These are phyloP conservation scores for Mytilinidion resinicola DNA, from an alignment of 495 filamentous ascomycete species.

Conservation along the genomic window DNA sequence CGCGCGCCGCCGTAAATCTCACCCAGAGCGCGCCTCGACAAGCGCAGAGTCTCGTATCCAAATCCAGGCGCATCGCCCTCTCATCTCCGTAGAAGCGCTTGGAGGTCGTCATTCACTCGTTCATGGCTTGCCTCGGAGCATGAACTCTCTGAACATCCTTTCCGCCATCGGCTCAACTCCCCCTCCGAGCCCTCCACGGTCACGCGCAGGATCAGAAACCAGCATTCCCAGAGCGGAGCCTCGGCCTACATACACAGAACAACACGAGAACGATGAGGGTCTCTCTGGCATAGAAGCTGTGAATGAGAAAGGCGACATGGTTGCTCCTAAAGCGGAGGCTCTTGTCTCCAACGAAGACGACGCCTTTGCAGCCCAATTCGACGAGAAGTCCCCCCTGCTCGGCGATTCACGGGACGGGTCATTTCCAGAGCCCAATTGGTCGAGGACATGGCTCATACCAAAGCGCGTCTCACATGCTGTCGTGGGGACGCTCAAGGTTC, in stretches of 20 bases:
- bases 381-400: constrained; percentile 67
- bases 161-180: constrained; percentile 65
- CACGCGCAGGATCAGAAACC: constrained; percentile 24
- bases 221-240: constrained; percentile 17
- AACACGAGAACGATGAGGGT: constrained; percentile 19
- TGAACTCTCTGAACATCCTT: constrained; percentile 97
- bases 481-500: constrained; percentile 61
- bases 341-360: constrained; percentile 11
- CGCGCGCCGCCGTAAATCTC: not conserved
- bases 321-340: constrained; percentile 3
- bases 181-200: constrained; percentile 33
- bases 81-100: not conserved
- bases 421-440: constrained; percentile 12
- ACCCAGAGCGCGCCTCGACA: not conserved
- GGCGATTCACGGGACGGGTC: constrained; percentile 7
- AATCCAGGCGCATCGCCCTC: not conserved
- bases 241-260: not conserved
- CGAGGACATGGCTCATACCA: constrained; percentile 48
- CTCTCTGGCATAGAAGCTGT: constrained; percentile 4
- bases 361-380: constrained; percentile 29
- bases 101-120: constrained; percentile 5
- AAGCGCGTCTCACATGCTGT: constrained; percentile 55
- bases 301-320: constrained; percentile 23
- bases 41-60: not conserved
- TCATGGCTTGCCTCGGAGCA: constrained; percentile 59